Evolutionary conservation across 805 yeast species (phyloP).

Genomic region (Cyberlindnera subsufficiens): DNA sequence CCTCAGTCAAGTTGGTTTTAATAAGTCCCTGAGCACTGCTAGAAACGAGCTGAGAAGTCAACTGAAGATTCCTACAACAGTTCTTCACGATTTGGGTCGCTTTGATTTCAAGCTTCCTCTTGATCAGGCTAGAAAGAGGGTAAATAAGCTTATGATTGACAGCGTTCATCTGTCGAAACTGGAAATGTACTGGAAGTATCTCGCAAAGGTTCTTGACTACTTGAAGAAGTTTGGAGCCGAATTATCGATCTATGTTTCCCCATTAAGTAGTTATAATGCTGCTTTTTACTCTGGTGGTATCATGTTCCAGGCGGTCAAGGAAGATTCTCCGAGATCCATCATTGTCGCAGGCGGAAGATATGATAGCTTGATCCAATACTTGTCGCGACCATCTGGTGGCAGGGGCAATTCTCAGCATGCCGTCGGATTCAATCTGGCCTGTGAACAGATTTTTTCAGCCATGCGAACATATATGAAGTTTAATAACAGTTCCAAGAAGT

Average conservation of each 20-base stretch:
- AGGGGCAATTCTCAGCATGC: constrained; percentile 43
- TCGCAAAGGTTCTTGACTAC: constrained; percentile 51
- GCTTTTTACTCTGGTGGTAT: constrained; percentile 74
- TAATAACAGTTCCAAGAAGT: constrained; percentile 20
- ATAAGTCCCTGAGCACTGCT: constrained; percentile 57
- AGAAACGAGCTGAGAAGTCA: constrained; percentile 52
- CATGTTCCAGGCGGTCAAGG: constrained; percentile 83
- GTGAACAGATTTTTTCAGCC: constrained; percentile 54
- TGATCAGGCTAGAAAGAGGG: constrained; percentile 52
- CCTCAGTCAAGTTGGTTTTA: constrained; percentile 72
- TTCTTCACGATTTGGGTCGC: constrained; percentile 71
- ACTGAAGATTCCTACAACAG: constrained; percentile 72
- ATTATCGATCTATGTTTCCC: constrained; percentile 58
- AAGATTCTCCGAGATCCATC: constrained; percentile 42
- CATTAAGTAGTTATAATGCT: constrained; percentile 78
- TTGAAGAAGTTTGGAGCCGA: constrained; percentile 55
- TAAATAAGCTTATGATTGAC: constrained; percentile 69
- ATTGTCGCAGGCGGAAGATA: constrained; percentile 95
- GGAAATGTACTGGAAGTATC: constrained; percentile 56
- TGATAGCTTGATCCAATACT: constrained; percentile 61
- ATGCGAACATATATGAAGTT: constrained; percentile 43
- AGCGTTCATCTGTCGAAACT: constrained; percentile 57
- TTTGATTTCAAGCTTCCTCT: constrained; percentile 76
- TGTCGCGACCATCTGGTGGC: constrained; percentile 50
- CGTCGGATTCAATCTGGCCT: constrained; percentile 83